A percentile compares a stretch with the other conserved stretches of the same genome.
phyloP scores from a whole-genome alignment of 108 stramenopile genomes.

The Cyclotella cryptica region DNA sequence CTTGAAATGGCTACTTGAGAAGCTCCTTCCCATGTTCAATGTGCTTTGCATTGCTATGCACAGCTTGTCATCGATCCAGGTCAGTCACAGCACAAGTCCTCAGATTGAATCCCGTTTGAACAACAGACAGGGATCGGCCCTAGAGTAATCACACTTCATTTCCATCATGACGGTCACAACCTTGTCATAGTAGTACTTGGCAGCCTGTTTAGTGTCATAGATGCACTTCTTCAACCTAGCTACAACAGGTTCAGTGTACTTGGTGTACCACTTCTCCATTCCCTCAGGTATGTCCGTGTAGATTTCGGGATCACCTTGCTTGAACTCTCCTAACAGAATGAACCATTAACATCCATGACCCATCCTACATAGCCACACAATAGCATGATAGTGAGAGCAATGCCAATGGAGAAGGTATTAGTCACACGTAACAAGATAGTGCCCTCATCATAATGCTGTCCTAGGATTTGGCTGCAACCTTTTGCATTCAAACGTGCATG shows the following conservation, averaged over 20 bases:
- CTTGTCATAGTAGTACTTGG: not conserved
- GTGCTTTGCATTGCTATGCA: not conserved
- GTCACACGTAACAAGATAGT: constrained; percentile 23
- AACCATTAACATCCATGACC: not conserved
- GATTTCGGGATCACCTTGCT: not conserved
- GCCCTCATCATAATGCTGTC: constrained; percentile 28
- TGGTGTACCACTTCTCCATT: not conserved
- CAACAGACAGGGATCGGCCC: not conserved
- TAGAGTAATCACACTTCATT: not conserved
- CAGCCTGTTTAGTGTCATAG: constrained; percentile 16
- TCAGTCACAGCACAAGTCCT: not conserved
- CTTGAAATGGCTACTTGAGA: not conserved
- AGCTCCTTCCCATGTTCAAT: not conserved
- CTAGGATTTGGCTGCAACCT: constrained; percentile 1
- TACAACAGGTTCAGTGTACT: not conserved
- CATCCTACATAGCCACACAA: not conserved
- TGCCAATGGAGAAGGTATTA: constrained; percentile 5
- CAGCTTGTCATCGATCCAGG: not conserved
- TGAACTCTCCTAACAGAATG: not conserved
- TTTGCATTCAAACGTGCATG: constrained; percentile 18
- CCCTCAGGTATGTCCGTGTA: constrained; percentile 16
- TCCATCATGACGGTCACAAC: not conserved
- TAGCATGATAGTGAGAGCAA: not conserved
- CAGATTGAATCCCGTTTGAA: not conserved
- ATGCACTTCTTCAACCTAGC: not conserved